Base-by-base conservation (phyloP, 192 early-diverging fungal genomes). In the Rhizoclosmatium globosum region DNA sequence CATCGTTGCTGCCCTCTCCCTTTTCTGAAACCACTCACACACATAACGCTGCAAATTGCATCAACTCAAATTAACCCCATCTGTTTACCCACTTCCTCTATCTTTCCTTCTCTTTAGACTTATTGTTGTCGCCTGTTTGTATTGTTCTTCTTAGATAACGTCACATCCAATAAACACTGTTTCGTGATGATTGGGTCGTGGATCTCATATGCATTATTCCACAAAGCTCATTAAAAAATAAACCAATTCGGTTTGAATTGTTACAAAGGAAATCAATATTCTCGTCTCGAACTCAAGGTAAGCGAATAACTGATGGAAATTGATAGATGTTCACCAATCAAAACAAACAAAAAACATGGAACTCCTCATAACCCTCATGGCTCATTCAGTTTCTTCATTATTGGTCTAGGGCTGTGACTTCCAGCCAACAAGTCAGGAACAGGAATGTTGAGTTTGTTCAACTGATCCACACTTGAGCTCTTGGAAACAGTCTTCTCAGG, bases 391-490 rank as follows among this genome's bases (percentile, higher is more conserved):
- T 74, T 74, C 74, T 76, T 76, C 74, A 76, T 66, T 44, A 76
- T 76, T 15, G 74, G 74, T 44, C 79, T 41, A 4, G 79, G 79
- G 42, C 72, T 75, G 62, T 75, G 59, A 56, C 79, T 80, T 75
- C 79, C 79, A 17, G 79, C 79, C 47, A 80, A 48, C 62, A 80
- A 66, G 50, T 80, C 72, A 2, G 79, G 79, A 21, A 71, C 62
- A 42, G 60, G n/a, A 1, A 17, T 11, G 53, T 41, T 21, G 21
- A 76, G 47, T 17, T 76, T 64, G 53, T 46, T 47, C 46, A 68
- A 46, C 13, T 57, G 13, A 17, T 13, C 21, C 31, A 38, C 64
- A 56, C 69, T 71, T 15, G 47, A 13, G 46, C 69, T 71, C 21
- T 47, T 41, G 48, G 47, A 46, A 68, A 68, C 66, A 64, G 11